phyloP scores from a whole-genome alignment of 2,329 filamentous ascomycete species.

The Epichloe elymi region DNA sequence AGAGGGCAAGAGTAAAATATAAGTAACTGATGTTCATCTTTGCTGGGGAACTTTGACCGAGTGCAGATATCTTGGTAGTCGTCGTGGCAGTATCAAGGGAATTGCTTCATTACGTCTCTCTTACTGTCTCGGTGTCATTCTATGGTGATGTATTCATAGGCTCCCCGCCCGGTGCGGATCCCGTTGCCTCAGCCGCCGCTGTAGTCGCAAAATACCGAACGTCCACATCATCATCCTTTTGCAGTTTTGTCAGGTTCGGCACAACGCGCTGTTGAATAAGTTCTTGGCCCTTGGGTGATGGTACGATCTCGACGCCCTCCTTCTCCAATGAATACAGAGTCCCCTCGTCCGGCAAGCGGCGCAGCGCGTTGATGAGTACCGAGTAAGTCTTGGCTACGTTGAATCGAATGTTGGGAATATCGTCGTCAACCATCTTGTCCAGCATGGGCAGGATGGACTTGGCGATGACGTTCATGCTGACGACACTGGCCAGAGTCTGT shows the following conservation, averaged over 20 bases:
- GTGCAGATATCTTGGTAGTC: slow-evolving; percentile 1
- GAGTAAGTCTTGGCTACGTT: slow-evolving; percentile 98
- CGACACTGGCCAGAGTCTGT: slow-evolving; percentile 84
- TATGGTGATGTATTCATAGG: slow-evolving; percentile 56
- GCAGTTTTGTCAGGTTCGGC: slow-evolving; percentile 85
- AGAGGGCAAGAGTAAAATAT: background rate
- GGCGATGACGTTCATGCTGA: slow-evolving; percentile 86
- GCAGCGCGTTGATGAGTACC: slow-evolving; percentile 79
- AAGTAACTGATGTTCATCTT: background rate
- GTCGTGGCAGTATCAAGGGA: slow-evolving; percentile 26
- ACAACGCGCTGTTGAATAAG: slow-evolving; percentile 78
- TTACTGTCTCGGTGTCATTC: slow-evolving; percentile 21
- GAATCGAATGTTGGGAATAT: slow-evolving; percentile 98
- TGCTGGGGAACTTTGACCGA: background rate
- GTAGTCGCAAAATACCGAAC: slow-evolving; percentile 96
- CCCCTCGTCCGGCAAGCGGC: slow-evolving; percentile 76
- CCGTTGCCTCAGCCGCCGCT: slow-evolving; percentile 51
- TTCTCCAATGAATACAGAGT: slow-evolving; percentile 80
- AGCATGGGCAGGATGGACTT: slow-evolving; percentile 92
- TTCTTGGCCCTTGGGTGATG: slow-evolving; percentile 61
- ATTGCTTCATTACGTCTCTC: slow-evolving; percentile 36
- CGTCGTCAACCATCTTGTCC: slow-evolving; percentile 82
- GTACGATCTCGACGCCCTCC: slow-evolving; percentile 45
- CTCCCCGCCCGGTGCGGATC: slow-evolving; percentile 34
- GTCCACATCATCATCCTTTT: slow-evolving; percentile 96